A percentile compares a stretch with the other conserved stretches of the same genome.
phyloP scores from a whole-genome alignment of 2,329 filamentous ascomycete genomes.

The Fusarium veterinarium region DNA sequence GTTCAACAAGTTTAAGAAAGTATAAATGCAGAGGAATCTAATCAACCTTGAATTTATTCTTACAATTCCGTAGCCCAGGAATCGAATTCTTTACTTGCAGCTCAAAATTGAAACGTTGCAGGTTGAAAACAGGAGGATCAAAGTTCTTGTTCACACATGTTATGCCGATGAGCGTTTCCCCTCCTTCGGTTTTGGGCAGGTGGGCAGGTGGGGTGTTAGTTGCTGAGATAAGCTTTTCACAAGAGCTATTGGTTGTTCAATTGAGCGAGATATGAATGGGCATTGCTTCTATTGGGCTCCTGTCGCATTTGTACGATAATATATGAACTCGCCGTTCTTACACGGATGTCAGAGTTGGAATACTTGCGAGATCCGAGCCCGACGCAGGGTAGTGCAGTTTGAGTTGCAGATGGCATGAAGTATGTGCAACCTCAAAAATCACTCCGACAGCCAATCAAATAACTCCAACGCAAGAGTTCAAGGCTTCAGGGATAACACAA shows the following conservation, averaged over 20 bases:
- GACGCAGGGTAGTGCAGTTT: constrained; percentile 13
- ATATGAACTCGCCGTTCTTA: not conserved
- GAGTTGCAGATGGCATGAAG: constrained; percentile 20
- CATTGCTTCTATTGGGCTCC: not conserved
- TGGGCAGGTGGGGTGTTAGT: constrained; percentile 40
- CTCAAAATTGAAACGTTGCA: constrained; percentile 11
- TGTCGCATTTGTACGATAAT: not conserved
- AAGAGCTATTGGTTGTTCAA: not conserved
- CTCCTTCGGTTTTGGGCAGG: constrained; percentile 42
- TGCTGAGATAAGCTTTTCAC: constrained; percentile 42
- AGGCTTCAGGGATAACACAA: not conserved
- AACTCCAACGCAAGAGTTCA: not conserved
- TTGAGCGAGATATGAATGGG: not conserved
- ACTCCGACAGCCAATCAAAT: constrained; percentile 16
- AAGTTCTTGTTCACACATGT: constrained; percentile 4
- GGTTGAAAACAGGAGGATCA: not conserved
- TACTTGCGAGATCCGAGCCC: not conserved
- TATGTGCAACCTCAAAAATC: constrained; percentile 24
- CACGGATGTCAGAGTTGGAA: not conserved
- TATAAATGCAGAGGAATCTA: not conserved
- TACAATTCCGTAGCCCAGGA: not conserved
- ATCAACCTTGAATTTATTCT: not conserved
- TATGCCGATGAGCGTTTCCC: constrained; percentile 30
- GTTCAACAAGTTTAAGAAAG: not conserved
- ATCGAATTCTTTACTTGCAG: not conserved